These are phyloP conservation scores for Colletotrichum sp. DNA, from an alignment of 2,329 filamentous ascomycete genomes.

Conservation along the genomic window DNA sequence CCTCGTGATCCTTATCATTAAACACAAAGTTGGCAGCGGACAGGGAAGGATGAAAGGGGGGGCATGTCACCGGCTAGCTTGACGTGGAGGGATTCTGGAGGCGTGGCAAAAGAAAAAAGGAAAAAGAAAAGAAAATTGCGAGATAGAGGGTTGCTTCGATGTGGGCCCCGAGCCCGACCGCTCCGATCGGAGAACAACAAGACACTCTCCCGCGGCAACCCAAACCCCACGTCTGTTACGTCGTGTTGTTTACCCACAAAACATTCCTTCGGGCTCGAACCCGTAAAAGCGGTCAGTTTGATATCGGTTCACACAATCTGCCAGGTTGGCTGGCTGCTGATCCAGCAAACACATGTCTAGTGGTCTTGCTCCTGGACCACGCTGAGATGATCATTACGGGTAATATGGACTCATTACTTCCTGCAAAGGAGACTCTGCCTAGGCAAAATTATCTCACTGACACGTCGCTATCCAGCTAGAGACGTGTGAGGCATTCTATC, in stretches of 20 bases:
- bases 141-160: not conserved
- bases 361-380: not conserved
- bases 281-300: not conserved
- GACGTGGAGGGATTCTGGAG: not conserved
- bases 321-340: not conserved
- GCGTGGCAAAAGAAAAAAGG: not conserved
- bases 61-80: not conserved
- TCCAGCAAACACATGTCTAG: not conserved
- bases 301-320: not conserved
- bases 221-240: not conserved
- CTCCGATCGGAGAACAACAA: not conserved
- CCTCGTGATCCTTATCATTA: not conserved
- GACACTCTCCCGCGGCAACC: not conserved
- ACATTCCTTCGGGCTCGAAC: not conserved
- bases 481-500: not conserved
- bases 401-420: not conserved
- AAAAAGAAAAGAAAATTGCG: not conserved
- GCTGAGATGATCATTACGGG: not conserved
- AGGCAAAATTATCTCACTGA: not conserved
- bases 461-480: not conserved
- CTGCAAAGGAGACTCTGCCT: not conserved
- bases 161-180: not conserved
- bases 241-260: not conserved
- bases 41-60: not conserved
- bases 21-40: not conserved